Conservation (phyloP, 257 asterid genomes). For the Prunella vulgaris region DNA sequence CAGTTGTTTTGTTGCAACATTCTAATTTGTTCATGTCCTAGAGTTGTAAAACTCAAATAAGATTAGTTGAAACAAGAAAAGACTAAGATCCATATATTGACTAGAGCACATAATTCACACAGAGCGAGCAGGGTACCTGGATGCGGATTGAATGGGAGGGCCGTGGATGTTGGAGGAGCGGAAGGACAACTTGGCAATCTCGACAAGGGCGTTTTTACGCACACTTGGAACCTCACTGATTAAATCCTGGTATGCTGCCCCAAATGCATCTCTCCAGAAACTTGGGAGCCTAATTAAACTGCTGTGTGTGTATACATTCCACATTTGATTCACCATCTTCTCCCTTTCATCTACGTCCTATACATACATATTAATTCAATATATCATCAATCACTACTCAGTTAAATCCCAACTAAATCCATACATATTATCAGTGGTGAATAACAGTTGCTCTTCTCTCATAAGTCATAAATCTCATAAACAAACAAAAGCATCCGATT, state of each 20-base stretch:
- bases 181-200: slow-evolving; percentile 90
- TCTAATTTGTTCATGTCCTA: too few species aligned
- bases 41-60: too few species aligned
- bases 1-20: too few species aligned
- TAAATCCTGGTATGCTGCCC: slow-evolving; percentile 89
- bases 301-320: slow-evolving; percentile 84
- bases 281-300: slow-evolving; percentile 47
- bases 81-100: not conserved
- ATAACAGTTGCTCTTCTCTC: not conserved
- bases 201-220: slow-evolving; percentile 56
- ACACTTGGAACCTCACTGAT: slow-evolving; percentile 49
- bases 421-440: too few species aligned
- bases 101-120: not conserved
- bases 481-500: not conserved
- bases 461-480: not conserved
- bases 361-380: too few species aligned
- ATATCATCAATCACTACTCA: too few species aligned
- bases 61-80: too few species aligned
- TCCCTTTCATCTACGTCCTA: slow-evolving; percentile 93
- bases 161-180: slow-evolving; percentile 41
- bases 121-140: slow-evolving; percentile 18
- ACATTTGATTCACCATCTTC: slow-evolving; percentile 79
- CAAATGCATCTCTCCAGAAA: slow-evolving; percentile 91
- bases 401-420: not conserved
- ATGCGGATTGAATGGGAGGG: slow-evolving; percentile 30